Percentiles rank a stretch among this genome's conserved stretches.
phyloP scores from a whole-genome alignment of 2,329 filamentous ascomycete species.

The Sclerotinia nivalis region DNA sequence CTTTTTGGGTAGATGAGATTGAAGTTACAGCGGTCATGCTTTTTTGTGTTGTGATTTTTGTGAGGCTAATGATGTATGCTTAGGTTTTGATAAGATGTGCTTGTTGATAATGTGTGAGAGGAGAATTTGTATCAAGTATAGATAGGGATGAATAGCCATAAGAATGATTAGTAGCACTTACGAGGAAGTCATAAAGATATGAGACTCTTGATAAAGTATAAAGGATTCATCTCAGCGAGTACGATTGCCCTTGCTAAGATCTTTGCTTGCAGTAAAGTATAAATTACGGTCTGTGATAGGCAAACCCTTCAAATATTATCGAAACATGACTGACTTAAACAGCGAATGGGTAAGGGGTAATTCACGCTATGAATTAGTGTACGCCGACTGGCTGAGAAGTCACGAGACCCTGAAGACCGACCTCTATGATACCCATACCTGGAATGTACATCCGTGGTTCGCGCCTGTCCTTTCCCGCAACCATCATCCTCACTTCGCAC shows the following conservation, averaged over 20 bases:
- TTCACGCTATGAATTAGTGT: neutral
- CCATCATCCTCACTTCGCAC: too few relatives aligned
- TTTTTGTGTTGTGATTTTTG: neutral
- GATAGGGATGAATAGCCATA: neutral
- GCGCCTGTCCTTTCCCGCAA: neutral
- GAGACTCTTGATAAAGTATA: neutral
- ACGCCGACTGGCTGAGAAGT: too few relatives aligned
- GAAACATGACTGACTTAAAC: neutral
- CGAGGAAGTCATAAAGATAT: neutral
- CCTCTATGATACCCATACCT: too few relatives aligned
- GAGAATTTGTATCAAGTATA: neutral
- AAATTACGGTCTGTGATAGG: neutral
- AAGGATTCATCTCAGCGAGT: neutral
- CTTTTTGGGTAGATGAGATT: slow-evolving; percentile 2
- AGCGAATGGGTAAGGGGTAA: neutral
- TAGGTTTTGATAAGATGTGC: neutral
- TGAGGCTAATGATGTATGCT: neutral
- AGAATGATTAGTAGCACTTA: neutral
- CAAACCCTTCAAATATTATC: neutral
- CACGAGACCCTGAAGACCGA: too few relatives aligned
- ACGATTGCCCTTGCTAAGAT: neutral
- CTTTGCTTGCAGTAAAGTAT: neutral
- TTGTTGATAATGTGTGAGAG: neutral
- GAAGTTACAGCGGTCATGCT: neutral
- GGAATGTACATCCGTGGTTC: too few relatives aligned